Evolutionary conservation across 2,329 filamentous ascomycete genomes (phyloP), one percentile per base, ranked within the genome.

Genomic region (Orbilia oligospora): DNA sequence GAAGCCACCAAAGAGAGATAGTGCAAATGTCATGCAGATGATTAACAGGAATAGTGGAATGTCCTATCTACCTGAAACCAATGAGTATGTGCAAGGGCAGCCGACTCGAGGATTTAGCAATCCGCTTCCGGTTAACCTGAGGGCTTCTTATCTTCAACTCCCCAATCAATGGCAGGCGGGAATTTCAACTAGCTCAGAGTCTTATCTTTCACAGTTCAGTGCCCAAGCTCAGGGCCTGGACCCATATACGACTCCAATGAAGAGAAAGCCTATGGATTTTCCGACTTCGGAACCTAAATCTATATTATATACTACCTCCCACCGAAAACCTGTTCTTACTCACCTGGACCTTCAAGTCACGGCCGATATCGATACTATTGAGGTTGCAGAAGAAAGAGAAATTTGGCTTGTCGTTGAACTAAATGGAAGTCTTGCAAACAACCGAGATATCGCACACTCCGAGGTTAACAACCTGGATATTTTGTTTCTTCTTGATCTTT

Each of bases 401-500:
- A 46, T 72, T 10, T 78, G 73, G 73, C 67, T 64, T 8, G 73
- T 65, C 44, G 24, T 78, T 30, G 73, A 78, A 36, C 49, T 78
- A 6, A 67, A 63, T 38, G 73, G 68, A 14, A 78, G 73, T 22
- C 24, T 78, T 14, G 58, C 65, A 4, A 76, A 76, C 41, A 78
- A 78, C 24, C 22, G 56, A n/a, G 73, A 78, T n/a, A 55, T 46
- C 9, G n/a, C 22, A 9, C 27, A 61, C 6, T 61, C 48, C n/a
- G 14, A 41, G 14, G 20, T 10, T 3, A 61, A 51, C 16, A 22
- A 58, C 16, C n/a, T 78, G 16, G 73, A 78, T 16, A 67, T 78
- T 5, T n/a, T 78, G 8, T 72, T 78, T 46, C 55, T 78, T 4
- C 64, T 78, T 20, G 73, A 78, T 27, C 22, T 78, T n/a, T 71